These are phyloP conservation scores for Draba incana DNA, from an alignment of 345 rosid species.

Conservation along the genomic window DNA sequence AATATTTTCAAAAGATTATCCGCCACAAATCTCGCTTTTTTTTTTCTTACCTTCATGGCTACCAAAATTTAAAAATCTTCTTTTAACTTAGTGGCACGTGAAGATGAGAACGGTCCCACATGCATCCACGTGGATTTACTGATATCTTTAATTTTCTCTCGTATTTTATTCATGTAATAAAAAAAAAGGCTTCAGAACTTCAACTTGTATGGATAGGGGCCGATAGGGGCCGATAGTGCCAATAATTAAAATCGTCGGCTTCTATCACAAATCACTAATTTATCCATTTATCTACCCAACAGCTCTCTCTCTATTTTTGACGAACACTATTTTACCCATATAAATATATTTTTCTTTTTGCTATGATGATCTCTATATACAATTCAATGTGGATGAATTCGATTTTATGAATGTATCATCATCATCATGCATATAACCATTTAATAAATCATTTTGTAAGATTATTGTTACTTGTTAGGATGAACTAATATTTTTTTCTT, in stretches of 20 bases:
- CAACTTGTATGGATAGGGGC: constrained; percentile 26
- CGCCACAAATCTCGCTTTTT: not conserved
- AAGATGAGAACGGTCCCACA: constrained; percentile 34
- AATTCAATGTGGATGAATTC: too few relatives aligned
- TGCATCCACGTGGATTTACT: constrained; percentile 40
- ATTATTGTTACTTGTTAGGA: too few relatives aligned
- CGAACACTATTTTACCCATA: not conserved
- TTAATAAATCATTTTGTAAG: too few relatives aligned
- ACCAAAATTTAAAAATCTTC: too few relatives aligned
- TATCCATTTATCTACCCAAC: not conserved
- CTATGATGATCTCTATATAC: too few relatives aligned
- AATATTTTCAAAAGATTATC: constrained; percentile 4
- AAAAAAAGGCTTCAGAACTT: constrained; percentile 24
- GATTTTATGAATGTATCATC: too few relatives aligned
- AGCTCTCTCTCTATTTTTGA: not conserved
- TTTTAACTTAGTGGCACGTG: constrained; percentile 31
- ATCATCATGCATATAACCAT: too few relatives aligned
- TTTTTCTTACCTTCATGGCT: too few relatives aligned
- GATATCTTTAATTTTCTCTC: not conserved
- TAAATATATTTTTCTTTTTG: too few relatives aligned
- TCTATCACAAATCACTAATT: constrained; percentile 17
- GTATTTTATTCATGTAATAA: constrained; percentile 2
- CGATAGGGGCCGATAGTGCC: not conserved
- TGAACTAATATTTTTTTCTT: too few relatives aligned
- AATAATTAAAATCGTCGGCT: constrained; percentile 34